Evolutionary conservation across 2,329 filamentous ascomycete genomes (phyloP).

Genomic region (Stenocarpella maydis): DNA sequence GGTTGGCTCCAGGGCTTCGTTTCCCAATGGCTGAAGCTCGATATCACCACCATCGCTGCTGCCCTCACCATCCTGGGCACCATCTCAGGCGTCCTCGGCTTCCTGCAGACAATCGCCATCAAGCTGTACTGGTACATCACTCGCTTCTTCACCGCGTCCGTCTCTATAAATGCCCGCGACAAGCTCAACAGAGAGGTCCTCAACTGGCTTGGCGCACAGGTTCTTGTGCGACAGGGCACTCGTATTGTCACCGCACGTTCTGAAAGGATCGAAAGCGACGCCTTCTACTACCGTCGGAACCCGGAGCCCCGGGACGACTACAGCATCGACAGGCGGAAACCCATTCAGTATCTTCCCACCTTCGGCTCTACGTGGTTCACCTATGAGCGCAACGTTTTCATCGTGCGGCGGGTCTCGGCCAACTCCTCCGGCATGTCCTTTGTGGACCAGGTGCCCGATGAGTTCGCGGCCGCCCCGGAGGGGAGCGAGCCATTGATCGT

Average conservation of each 20-base stretch:
- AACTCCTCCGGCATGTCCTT: constrained; percentile 30
- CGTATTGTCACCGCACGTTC: constrained; percentile 48
- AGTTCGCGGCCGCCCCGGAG: constrained; percentile 45
- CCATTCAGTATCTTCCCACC: constrained; percentile 49
- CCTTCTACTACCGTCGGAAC: constrained; percentile 42
- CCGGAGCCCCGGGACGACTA: constrained; percentile 44
- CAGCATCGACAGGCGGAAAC: constrained; percentile 45
- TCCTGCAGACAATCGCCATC: constrained; percentile 41
- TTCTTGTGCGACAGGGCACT: constrained; percentile 43
- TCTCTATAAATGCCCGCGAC: constrained; percentile 48
- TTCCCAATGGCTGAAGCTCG: constrained; percentile 45
- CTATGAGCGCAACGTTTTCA: constrained; percentile 45
- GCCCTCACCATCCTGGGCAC: constrained; percentile 47
- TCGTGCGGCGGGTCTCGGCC: constrained; percentile 45
- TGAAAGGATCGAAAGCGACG: constrained; percentile 43
- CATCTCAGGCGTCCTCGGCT: constrained; percentile 43
- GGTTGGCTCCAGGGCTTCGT: constrained; percentile 45
- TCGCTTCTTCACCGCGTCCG: constrained; percentile 48
- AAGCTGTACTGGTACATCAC: constrained; percentile 49
- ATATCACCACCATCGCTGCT: constrained; percentile 45
- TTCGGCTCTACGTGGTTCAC: constrained; percentile 50
- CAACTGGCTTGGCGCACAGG: constrained; percentile 48
- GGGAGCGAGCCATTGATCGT: constrained; percentile 50
- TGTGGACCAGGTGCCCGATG: constrained; percentile 41
- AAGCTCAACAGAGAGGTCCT: constrained; percentile 49